These are phyloP conservation scores for Fusarium sacchari DNA, from an alignment of 2,329 filamentous ascomycete species.

Conservation along the genomic window DNA sequence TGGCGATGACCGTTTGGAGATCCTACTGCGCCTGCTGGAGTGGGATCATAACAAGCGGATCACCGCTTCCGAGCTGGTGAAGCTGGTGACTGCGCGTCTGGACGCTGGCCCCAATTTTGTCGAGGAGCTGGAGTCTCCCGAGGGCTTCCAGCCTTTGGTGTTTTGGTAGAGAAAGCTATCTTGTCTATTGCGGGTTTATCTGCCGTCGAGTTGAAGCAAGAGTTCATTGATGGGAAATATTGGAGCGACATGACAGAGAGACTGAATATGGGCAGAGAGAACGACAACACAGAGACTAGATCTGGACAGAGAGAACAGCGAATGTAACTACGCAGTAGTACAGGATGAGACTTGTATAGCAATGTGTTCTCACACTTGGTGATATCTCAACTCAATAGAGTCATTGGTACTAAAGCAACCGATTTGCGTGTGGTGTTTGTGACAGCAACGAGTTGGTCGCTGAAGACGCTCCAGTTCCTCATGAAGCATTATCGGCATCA, in stretches of 20 bases:
- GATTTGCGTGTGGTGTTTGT: background rate
- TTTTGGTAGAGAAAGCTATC: constrained; percentile 43
- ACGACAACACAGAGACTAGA: background rate
- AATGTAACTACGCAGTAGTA: background rate
- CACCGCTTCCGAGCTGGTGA: constrained; percentile 35
- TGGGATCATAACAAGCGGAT: constrained; percentile 34
- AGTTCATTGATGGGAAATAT: background rate
- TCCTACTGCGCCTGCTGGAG: constrained; percentile 38
- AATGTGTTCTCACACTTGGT: background rate
- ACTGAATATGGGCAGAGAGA: background rate
- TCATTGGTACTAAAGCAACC: background rate
- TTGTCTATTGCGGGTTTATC: background rate
- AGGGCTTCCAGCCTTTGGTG: constrained; percentile 37
- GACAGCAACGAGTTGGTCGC: background rate
- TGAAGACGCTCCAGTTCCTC: background rate
- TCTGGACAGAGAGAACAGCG: background rate
- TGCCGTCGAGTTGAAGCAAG: background rate
- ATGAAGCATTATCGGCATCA: background rate
- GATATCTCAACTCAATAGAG: background rate
- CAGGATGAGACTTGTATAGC: background rate
- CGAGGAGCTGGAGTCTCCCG: constrained; percentile 34
- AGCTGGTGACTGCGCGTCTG: constrained; percentile 7
- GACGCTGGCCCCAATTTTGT: background rate
- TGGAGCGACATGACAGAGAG: background rate
- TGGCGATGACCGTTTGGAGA: constrained; percentile 31